Percentiles rank a stretch among this genome's conserved stretches.
These are phyloP conservation scores for Alternaria tenuissima DNA, from an alignment of 2,329 filamentous ascomycete species.

Conservation along the genomic window DNA sequence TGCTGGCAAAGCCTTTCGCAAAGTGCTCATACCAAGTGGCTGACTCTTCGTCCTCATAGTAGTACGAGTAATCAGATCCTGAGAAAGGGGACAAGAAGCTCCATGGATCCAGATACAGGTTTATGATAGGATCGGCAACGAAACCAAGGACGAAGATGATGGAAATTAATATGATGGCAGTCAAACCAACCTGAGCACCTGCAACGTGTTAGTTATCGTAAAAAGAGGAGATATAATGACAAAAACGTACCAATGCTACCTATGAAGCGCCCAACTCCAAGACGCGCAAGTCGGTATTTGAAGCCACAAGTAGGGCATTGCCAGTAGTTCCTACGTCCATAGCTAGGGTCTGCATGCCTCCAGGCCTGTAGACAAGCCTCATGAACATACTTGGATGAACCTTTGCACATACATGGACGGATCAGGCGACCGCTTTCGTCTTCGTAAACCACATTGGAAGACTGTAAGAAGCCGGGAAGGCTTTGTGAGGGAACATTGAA, in stretches of 20 bases:
- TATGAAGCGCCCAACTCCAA: conserved; percentile 75
- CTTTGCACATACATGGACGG: conserved; percentile 92
- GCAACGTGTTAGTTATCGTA: conserved; percentile 21
- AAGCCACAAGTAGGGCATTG: conserved; percentile 89
- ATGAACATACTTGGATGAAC: conserved; percentile 92
- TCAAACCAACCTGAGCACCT: conserved; percentile 73
- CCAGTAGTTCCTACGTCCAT: conserved; percentile 76
- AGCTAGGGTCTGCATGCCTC: conserved; percentile 75
- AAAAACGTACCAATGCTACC: conserved; percentile 54
- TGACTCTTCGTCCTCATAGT: conserved; percentile 46
- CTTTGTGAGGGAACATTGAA: conserved; percentile 63
- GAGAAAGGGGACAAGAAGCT: conserved; percentile 51
- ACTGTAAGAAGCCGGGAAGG: conserved; percentile 65
- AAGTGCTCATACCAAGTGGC: conserved; percentile 82
- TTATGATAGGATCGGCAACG: conserved; percentile 89
- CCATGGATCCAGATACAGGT: conserved; percentile 81
- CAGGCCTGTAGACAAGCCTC: conserved; percentile 86
- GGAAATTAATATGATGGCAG: conserved; percentile 72
- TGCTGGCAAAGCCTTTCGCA: conserved; percentile 85
- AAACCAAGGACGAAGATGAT: conserved; percentile 87
- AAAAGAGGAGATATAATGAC: neutral
- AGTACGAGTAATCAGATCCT: conserved; percentile 32
- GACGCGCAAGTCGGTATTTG: conserved; percentile 77
- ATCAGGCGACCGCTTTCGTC: conserved; percentile 81
- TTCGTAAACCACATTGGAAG: conserved; percentile 71